Evolutionary conservation across 352 stramenopile genomes (phyloP).

Genomic region (Aphanomyces invadans): DNA sequence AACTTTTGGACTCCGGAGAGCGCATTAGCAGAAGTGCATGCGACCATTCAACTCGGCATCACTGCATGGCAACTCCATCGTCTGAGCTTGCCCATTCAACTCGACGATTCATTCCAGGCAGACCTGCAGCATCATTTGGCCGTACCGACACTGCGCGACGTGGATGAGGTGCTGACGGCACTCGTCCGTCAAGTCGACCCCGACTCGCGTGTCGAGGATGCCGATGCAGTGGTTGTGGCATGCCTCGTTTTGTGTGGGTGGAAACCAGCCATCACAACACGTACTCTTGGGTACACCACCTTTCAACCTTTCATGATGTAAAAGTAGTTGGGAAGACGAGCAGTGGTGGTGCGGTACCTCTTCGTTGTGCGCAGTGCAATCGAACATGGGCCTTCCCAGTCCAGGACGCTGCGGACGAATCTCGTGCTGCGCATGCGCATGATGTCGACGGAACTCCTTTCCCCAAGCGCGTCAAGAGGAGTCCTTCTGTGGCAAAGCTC

Average conservation of each 20-base stretch:
- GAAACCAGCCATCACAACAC: neutral
- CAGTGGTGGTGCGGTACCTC: neutral
- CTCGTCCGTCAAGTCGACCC: neutral
- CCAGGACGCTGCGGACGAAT: neutral
- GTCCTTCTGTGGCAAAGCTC: neutral
- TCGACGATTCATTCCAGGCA: neutral
- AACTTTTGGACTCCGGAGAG: neutral
- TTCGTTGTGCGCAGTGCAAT: slow-evolving; percentile 15
- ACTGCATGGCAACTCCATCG: neutral
- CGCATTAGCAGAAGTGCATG: neutral
- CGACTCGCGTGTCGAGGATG: too few relatives aligned
- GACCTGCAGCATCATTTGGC: neutral
- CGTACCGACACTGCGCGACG: neutral
- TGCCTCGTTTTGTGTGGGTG: neutral
- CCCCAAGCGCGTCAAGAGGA: slow-evolving; percentile 5
- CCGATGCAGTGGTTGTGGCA: neutral
- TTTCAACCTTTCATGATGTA: too few relatives aligned
- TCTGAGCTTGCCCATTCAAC: neutral
- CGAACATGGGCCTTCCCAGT: neutral
- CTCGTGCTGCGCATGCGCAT: too few relatives aligned
- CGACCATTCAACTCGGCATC: neutral
- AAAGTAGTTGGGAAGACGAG: neutral
- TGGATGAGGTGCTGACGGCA: neutral
- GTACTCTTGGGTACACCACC: neutral
- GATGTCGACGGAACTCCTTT: too few relatives aligned